Evolutionary conservation across 352 stramenopile genomes (phyloP), one percentile per base, ranked within the genome.

Genomic region (Peronosclerospora sorghi): DNA sequence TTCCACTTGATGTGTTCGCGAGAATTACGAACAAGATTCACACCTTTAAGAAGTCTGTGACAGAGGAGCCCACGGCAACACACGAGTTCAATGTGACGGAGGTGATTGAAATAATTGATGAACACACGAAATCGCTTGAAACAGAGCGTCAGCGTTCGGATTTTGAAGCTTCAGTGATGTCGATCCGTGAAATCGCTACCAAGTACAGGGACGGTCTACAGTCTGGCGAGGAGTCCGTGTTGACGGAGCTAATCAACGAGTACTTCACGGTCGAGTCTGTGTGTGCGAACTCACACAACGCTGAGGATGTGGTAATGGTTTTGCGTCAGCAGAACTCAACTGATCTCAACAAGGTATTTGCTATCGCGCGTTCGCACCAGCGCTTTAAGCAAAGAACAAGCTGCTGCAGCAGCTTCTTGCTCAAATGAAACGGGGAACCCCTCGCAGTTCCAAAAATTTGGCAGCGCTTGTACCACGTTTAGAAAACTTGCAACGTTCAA

Each of bases 351-450:
- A 65, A 63, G 29, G 76, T 97, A 3, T 91, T 95, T 35, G 60
- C 83, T 23, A 89, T 97, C 27, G 94, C 88, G 36, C 84, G 93
- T 27, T 84, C 92, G 12, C 93, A 98, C 73, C 59, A 83, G 77
- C 90, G 32, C 57, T 98, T 5, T 62, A 91, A 26, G 79, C 66
- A 40, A 86, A 87, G 58, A 74, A 35, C 30, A 35, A 17, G 13
- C 30, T 35, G 17, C 30, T 35, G 2, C 30, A 19, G 30, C 30
- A 35, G 13, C 30, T 35, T 7, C 30, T 35, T 35, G 30, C 17
- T 17, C 30, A 18, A 17, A 35, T 35, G 30, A 17, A n/a, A n/a
- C n/a, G n/a, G n/a, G 10, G 10, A 7, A 17, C 9, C 13, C n/a
- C 30, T 19, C 30, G 8, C 13, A n/a, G 7, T 35, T 15, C 30